Evolutionary conservation across 2,329 filamentous ascomycete species (phyloP).

Genomic region (Septoria linicola): DNA sequence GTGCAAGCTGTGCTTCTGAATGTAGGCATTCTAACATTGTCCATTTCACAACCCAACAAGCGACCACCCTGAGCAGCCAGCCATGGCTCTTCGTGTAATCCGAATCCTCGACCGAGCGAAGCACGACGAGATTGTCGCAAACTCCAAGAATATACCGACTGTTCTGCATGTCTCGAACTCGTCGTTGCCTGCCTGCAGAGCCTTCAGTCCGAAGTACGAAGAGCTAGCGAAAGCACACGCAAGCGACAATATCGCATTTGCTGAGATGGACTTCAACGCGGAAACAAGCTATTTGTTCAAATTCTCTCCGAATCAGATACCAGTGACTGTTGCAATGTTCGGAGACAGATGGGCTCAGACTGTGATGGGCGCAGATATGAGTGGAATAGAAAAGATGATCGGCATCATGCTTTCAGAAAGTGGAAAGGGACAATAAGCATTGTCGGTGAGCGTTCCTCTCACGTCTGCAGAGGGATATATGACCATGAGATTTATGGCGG

Average conservation of each 20-base stretch:
- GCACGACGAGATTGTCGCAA: conserved; percentile 27
- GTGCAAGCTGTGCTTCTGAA: no score
- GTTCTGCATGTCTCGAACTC: conserved; percentile 49
- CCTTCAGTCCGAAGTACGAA: conserved; percentile 22
- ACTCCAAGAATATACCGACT: conserved; percentile 27
- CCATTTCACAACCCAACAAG: neutral
- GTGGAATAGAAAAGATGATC: conserved; percentile 14
- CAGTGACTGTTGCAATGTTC: conserved; percentile 24
- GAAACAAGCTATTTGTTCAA: conserved; percentile 27
- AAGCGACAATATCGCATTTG: conserved; percentile 18
- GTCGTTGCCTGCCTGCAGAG: conserved; percentile 23
- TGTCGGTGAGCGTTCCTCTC: neutral
- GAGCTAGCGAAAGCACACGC: conserved; percentile 14
- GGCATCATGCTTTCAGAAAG: conserved; percentile 13
- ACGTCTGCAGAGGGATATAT: no score
- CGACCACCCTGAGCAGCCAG: neutral
- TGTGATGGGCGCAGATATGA: conserved; percentile 22
- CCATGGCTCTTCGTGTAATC: conserved; percentile 12
- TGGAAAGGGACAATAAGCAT: neutral
- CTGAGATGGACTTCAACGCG: conserved; percentile 24
- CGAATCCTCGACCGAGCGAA: conserved; percentile 19
- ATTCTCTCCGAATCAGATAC: conserved; percentile 28
- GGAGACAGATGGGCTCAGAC: conserved; percentile 25
- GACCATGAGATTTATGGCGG: no score
- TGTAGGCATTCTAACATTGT: no score